These are phyloP conservation scores for Gossypium stocksii DNA, from an alignment of 345 rosid genomes.

Conservation along the genomic window DNA sequence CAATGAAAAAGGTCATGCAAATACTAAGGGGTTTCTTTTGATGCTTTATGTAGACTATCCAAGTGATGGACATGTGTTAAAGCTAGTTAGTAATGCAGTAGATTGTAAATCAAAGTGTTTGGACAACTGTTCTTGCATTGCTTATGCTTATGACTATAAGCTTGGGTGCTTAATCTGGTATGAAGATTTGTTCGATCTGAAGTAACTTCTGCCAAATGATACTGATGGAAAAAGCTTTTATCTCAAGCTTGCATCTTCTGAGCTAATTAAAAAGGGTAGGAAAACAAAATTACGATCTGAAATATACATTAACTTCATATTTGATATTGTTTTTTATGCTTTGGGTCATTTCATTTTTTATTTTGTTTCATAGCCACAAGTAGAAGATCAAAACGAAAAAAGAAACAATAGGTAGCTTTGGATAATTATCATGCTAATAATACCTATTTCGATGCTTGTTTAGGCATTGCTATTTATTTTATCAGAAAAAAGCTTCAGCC, in stretches of 20 bases:
- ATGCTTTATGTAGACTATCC: not conserved
- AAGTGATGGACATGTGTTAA: not conserved
- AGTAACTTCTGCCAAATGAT: not conserved
- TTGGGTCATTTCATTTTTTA: not conserved
- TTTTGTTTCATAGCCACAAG: not conserved
- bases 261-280: not conserved
- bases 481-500: not conserved
- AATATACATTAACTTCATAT: not conserved
- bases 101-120: constrained; percentile 23
- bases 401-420: not conserved
- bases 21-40: not conserved
- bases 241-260: constrained; percentile 12
- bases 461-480: not conserved
- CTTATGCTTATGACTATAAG: constrained; percentile 21
- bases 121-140: constrained; percentile 34
- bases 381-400: not conserved
- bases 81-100: not conserved
- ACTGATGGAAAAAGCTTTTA: not conserved
- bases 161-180: constrained; percentile 5
- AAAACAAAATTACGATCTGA: not conserved
- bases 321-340: not conserved
- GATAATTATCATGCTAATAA: not conserved
- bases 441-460: not conserved
- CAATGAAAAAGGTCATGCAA: no score
- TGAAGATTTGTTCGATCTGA: not conserved